phyloP scores from a whole-genome alignment of 1,139 yeast genomes.

The Yamadazyma atlantica region DNA sequence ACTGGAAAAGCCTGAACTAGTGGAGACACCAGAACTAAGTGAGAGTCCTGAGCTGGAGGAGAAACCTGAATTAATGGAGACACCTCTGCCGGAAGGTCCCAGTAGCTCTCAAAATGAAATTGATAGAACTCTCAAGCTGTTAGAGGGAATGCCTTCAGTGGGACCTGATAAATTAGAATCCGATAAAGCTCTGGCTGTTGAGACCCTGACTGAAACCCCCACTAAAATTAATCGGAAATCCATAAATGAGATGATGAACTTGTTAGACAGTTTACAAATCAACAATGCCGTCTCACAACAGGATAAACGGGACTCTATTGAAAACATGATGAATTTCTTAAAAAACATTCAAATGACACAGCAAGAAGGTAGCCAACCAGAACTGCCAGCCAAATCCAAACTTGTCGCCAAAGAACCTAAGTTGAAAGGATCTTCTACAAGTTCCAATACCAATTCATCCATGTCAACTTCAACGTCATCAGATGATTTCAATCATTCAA shows the following conservation, averaged over 20 bases:
- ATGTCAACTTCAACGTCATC: neutral
- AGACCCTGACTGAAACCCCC: neutral
- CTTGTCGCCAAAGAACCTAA: neutral
- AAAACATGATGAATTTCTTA: conserved; percentile 18
- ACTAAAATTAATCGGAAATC: conserved; percentile 22
- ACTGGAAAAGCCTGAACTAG: no score
- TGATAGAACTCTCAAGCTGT: neutral
- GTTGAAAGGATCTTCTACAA: neutral
- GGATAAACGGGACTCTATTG: conserved; percentile 17
- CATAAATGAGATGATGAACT: conserved; percentile 26
- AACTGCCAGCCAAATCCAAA: neutral
- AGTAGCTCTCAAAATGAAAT: neutral
- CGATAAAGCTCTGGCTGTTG: no score
- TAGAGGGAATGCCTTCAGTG: neutral
- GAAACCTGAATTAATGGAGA: no score
- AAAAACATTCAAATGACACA: conserved; percentile 15
- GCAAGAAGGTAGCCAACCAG: neutral
- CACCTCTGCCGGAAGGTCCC: neutral
- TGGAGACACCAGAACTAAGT: no score
- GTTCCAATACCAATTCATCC: conserved; percentile 1
- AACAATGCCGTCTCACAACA: conserved; percentile 12
- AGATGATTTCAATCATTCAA: conserved; percentile 1
- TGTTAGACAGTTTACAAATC: conserved; percentile 19
- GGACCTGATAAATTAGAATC: neutral
- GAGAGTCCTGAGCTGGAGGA: no score